phyloP scores from a whole-genome alignment of 106 monocot genomes.

The Hemerocallis citrina region DNA sequence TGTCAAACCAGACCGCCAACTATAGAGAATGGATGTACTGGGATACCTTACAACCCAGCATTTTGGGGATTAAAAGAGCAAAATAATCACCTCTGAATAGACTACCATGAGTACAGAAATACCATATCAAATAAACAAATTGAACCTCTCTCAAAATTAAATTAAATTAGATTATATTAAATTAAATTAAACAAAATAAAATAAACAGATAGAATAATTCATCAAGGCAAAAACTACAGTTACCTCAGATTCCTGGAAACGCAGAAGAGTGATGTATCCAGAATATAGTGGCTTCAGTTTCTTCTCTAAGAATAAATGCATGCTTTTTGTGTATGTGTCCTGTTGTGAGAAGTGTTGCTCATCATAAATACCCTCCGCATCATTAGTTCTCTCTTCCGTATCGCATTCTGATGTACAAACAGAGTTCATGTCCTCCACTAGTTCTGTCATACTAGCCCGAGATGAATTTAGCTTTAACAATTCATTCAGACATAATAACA shows the following conservation, averaged over 20 bases:
- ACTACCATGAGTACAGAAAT: not conserved
- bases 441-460: conserved; percentile 19
- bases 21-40: no score
- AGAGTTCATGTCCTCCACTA: conserved; percentile 44
- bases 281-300: conserved; percentile 45
- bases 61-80: no score
- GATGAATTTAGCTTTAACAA: conserved; percentile 34
- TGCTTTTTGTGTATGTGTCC: conserved; percentile 9
- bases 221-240: not conserved
- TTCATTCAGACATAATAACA: conserved; percentile 66
- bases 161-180: no score
- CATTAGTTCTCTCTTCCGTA: conserved; percentile 13
- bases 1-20: no score
- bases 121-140: not conserved
- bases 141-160: no score
- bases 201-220: not conserved
- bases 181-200: no score
- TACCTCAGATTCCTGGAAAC: conserved; percentile 78
- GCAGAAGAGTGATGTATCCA: conserved; percentile 26
- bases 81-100: not conserved
- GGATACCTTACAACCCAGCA: no score
- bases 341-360: conserved; percentile 11
- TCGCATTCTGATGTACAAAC: conserved; percentile 14
- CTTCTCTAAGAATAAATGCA: conserved; percentile 39
- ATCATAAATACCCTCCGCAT: conserved; percentile 5